Conservation (phyloP, 495 filamentous ascomycete genomes). For the Aspergillus cavernicola region DNA sequence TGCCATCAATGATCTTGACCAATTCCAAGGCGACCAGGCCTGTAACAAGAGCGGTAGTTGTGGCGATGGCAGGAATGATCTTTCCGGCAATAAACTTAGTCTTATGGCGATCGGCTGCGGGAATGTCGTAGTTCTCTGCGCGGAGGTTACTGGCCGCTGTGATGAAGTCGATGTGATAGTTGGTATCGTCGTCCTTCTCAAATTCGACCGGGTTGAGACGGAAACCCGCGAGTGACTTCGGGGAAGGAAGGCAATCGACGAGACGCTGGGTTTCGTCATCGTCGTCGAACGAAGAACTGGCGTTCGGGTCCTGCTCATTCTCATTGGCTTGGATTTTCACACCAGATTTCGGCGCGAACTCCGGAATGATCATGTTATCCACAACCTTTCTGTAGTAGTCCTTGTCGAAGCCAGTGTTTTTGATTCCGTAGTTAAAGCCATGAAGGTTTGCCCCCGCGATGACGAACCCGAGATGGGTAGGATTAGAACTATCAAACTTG, state of each 20-base stretch:
- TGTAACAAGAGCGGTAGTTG: conserved; percentile 92
- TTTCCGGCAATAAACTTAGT: conserved; percentile 99
- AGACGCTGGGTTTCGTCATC: conserved; percentile 67
- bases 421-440: conserved; percentile 97
- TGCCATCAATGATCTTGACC: conserved; percentile 95
- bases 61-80: conserved; percentile 98
- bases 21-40: conserved; percentile 90
- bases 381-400: conserved; percentile 71
- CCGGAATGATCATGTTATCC: conserved; percentile 91
- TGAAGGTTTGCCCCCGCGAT: conserved; percentile 88
- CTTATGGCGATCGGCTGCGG: conserved; percentile 87
- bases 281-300: conserved; percentile 60
- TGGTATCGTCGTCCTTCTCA: conserved; percentile 98
- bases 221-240: conserved; percentile 78
- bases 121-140: conserved; percentile 96
- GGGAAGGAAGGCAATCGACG: conserved; percentile 61
- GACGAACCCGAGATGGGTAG: conserved; percentile 81
- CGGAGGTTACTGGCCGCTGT: conserved; percentile 94
- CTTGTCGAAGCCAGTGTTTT: conserved; percentile 62
- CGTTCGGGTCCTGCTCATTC: conserved; percentile 91
- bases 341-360: conserved; percentile 85
- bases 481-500: conserved; percentile 79
- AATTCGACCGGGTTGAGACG: conserved; percentile 91
- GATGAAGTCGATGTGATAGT: conserved; percentile 99
- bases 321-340: conserved; percentile 98